Evolutionary conservation across 2,329 filamentous ascomycete species (phyloP).

Genomic region (Talaromyces funiculosus): DNA sequence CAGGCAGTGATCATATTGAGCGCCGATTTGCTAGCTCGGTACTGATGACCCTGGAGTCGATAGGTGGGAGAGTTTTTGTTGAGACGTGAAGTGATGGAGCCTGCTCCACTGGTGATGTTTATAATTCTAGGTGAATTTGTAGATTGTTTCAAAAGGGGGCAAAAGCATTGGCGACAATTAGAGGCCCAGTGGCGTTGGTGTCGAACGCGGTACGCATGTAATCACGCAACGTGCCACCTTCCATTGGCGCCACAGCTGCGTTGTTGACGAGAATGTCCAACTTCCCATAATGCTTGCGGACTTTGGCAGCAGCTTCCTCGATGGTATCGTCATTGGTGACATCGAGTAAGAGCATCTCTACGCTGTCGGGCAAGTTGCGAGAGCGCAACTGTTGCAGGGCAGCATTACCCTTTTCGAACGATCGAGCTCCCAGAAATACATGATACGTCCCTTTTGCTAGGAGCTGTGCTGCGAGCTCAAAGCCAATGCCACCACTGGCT

Average conservation of each 20-base stretch:
- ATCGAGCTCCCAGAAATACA: conserved; percentile 33
- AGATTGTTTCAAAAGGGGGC: conserved; percentile 26
- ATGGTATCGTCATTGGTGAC: conserved; percentile 30
- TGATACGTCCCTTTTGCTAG: conserved; percentile 29
- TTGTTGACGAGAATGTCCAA: conserved; percentile 26
- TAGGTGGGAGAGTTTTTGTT: conserved; percentile 26
- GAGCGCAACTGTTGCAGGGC: conserved; percentile 26
- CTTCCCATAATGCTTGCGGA: conserved; percentile 15
- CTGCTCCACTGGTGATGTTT: conserved; percentile 31
- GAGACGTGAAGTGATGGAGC: conserved; percentile 22
- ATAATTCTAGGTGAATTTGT: conserved; percentile 18
- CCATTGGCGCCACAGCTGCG: conserved; percentile 18
- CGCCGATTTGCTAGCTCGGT: conserved; percentile 39
- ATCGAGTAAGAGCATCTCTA: conserved; percentile 25
- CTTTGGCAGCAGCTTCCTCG: conserved; percentile 13
- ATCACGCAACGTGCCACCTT: conserved; percentile 4
- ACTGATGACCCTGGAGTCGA: conserved; percentile 29
- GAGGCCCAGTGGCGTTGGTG: conserved; percentile 33
- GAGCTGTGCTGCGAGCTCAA: conserved; percentile 25
- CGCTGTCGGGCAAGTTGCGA: conserved; percentile 21
- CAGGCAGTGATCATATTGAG: conserved; percentile 32
- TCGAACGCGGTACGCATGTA: conserved; percentile 22
- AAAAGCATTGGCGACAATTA: conserved; percentile 28
- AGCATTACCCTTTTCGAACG: conserved; percentile 25
- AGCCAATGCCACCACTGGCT: conserved; percentile 23